phyloP scores from a whole-genome alignment of 495 filamentous ascomycete species.

The Neurospora discreta region DNA sequence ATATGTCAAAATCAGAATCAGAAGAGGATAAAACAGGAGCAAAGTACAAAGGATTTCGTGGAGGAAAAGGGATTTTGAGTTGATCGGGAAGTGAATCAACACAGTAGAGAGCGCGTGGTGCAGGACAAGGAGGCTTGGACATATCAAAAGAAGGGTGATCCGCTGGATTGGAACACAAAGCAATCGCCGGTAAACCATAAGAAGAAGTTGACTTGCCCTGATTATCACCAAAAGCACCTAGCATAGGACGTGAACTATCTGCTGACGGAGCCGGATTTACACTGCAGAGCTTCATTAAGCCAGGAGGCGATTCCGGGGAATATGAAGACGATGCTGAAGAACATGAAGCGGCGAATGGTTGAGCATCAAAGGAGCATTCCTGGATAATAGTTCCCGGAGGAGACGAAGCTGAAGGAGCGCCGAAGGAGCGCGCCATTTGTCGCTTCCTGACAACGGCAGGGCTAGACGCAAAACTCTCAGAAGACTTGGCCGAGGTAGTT shows the following conservation, averaged over 20 bases:
- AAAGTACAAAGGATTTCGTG: background rate
- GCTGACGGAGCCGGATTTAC: background rate
- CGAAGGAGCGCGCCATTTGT: too few relatives aligned
- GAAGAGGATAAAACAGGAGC: background rate
- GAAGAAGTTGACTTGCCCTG: background rate
- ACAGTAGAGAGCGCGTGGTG: background rate
- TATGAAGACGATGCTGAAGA: background rate
- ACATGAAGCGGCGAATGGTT: too few relatives aligned
- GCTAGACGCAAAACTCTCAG: background rate
- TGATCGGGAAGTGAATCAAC: background rate
- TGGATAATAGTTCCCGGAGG: background rate
- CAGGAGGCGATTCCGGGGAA: background rate
- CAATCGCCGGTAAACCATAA: background rate
- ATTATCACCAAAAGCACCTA: background rate
- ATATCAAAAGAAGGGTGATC: background rate
- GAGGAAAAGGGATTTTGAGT: background rate
- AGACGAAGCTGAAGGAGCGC: background rate
- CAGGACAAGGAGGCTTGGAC: background rate
- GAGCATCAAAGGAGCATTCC: background rate
- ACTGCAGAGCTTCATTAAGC: background rate
- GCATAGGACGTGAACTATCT: background rate
- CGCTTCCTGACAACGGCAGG: background rate
- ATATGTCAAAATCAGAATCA: background rate
- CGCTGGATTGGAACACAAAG: background rate
- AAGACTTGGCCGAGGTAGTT: background rate